Conservation (phyloP, 768 basidiomycete species). For the Boletus coccyginus region DNA sequence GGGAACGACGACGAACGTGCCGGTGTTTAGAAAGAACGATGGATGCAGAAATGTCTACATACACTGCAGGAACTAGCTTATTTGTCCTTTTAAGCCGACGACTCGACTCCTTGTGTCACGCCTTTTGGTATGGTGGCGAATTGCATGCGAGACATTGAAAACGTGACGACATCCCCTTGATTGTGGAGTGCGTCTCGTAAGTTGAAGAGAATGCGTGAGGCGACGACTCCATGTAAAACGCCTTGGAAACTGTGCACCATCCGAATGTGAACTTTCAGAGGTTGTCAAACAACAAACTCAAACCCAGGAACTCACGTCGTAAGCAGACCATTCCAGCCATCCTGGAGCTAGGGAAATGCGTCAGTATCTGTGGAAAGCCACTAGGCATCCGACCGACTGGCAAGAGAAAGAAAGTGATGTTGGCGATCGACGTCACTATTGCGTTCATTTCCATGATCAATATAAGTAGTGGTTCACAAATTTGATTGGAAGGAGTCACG, state of each 20-base stretch:
- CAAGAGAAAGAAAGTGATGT: not conserved
- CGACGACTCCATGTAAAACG: not conserved
- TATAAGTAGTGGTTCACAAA: too few relatives aligned
- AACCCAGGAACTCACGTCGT: too few relatives aligned
- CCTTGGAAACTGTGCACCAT: conserved; percentile 3
- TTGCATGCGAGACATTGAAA: not conserved
- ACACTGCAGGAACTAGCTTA: too few relatives aligned
- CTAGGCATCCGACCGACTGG: not conserved
- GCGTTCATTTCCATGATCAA: not conserved
- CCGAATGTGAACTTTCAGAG: not conserved
- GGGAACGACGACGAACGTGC: not conserved
- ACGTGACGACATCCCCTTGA: not conserved
- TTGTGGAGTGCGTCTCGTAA: not conserved
- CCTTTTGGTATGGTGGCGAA: not conserved
- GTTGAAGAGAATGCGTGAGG: conserved; percentile 5
- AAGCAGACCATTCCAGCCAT: too few relatives aligned
- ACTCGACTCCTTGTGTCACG: not conserved
- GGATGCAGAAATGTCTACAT: too few relatives aligned
- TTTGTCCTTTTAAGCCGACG: not conserved
- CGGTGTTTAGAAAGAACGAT: not conserved
- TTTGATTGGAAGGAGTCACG: too few relatives aligned
- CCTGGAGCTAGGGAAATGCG: not conserved
- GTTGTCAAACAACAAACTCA: too few relatives aligned
- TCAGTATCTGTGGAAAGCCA: not conserved
- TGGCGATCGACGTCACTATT: not conserved